phyloP scores from a whole-genome alignment of 495 filamentous ascomycete genomes.

The Evansstolkia leycettana region DNA sequence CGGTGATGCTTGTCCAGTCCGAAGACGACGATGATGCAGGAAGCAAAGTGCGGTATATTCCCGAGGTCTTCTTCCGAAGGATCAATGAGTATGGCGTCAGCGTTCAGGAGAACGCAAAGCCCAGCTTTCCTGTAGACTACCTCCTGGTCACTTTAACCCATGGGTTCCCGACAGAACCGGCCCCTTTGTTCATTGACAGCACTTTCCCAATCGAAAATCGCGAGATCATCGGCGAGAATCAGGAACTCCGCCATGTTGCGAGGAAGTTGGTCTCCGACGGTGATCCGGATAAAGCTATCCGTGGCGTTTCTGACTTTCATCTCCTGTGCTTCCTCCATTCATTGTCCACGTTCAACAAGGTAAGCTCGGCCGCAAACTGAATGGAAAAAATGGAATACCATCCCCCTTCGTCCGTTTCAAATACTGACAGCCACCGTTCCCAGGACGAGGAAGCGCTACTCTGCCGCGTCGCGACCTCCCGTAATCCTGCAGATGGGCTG shows the following conservation, averaged over 20 bases:
- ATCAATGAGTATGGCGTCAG: conserved; percentile 95
- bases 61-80: conserved; percentile 90
- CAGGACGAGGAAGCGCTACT: conserved; percentile 87
- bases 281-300: conserved; percentile 49
- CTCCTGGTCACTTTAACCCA: conserved; percentile 92
- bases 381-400: background rate
- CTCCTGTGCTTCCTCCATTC: conserved; percentile 76
- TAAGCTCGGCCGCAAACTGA: conserved; percentile 20
- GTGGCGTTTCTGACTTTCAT: conserved; percentile 82
- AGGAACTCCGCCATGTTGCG: conserved; percentile 55
- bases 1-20: conserved; percentile 85
- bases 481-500: conserved; percentile 65
- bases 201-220: conserved; percentile 85
- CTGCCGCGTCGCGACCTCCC: conserved; percentile 65
- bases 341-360: conserved; percentile 73
- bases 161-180: conserved; percentile 75
- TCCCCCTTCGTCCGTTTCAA: conserved; percentile 9
- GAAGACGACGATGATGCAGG: conserved; percentile 66
- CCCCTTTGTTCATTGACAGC: conserved; percentile 56
- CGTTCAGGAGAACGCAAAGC: conserved; percentile 95
- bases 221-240: conserved; percentile 68
- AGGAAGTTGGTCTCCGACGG: conserved; percentile 46
- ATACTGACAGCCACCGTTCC: conserved; percentile 4
- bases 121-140: conserved; percentile 92
- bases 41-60: conserved; percentile 79